These are phyloP conservation scores for Kwoniella heveanensis DNA, from an alignment of 768 basidiomycete species.

Conservation along the genomic window DNA sequence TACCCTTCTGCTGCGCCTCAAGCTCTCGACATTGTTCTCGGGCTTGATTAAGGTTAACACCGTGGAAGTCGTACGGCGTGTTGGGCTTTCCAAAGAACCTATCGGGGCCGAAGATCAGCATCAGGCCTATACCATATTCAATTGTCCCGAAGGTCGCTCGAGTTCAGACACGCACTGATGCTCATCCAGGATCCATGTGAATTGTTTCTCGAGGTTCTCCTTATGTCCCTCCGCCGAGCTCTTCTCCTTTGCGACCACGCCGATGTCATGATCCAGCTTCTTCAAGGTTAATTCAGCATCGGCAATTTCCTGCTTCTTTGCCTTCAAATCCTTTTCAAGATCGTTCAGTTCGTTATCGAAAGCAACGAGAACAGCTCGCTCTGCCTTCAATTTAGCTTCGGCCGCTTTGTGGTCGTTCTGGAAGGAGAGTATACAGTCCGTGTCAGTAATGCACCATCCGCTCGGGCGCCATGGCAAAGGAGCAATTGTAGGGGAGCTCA, in stretches of 20 bases:
- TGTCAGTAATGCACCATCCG: not conserved
- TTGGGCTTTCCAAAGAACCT: conserved; percentile 83
- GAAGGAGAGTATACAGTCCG: not conserved
- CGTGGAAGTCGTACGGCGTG: conserved; percentile 76
- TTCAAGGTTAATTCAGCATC: conserved; percentile 69
- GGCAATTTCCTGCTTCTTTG: conserved; percentile 70
- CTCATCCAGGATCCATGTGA: conserved; percentile 87
- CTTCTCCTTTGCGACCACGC: conserved; percentile 67
- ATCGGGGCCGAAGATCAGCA: not conserved
- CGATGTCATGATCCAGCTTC: conserved; percentile 71
- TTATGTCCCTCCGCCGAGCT: conserved; percentile 62
- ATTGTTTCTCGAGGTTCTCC: conserved; percentile 72
- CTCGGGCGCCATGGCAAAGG: not conserved
- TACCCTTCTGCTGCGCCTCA: conserved; percentile 73
- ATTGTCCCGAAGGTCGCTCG: too few species aligned
- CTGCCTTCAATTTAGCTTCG: conserved; percentile 73
- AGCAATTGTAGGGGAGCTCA: not conserved
- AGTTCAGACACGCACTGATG: conserved; percentile 63
- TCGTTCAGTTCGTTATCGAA: conserved; percentile 87
- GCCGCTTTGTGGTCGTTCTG: conserved; percentile 64
- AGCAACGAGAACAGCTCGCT: conserved; percentile 79
- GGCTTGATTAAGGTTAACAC: conserved; percentile 65
- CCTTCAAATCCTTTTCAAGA: conserved; percentile 78
- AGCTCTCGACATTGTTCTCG: conserved; percentile 71
- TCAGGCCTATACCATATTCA: too few species aligned